Conservation (phyloP, 495 filamentous ascomycete genomes). For the Penicillium cinerascens region DNA sequence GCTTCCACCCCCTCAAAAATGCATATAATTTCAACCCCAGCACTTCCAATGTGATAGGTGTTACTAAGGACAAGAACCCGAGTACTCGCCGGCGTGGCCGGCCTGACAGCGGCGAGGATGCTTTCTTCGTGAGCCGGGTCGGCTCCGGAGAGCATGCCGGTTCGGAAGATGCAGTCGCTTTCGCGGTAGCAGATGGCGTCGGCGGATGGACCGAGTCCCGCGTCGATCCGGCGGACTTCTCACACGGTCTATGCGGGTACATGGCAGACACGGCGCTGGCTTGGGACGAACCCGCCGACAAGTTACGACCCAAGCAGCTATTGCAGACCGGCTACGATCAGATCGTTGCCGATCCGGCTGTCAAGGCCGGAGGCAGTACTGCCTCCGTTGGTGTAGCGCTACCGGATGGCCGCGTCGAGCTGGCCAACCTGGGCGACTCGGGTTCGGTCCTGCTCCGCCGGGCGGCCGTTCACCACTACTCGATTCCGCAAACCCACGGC, state of each 20-base stretch:
- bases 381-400: slow-evolving; percentile 75
- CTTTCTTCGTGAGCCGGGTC: slow-evolving; percentile 84
- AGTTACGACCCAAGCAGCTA: slow-evolving; percentile 63
- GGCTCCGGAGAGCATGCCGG: slow-evolving; percentile 34
- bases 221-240: slow-evolving; percentile 92
- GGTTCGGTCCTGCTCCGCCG: slow-evolving; percentile 82
- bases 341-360: slow-evolving; percentile 65
- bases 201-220: slow-evolving; percentile 90
- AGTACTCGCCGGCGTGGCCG: slow-evolving; percentile 39
- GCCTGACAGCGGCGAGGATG: slow-evolving; percentile 87
- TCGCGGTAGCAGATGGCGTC: slow-evolving; percentile 91
- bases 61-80: slow-evolving; percentile 36
- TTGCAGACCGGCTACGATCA: slow-evolving; percentile 79
- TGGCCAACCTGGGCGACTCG: slow-evolving; percentile 98
- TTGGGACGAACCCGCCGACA: slow-evolving; percentile 35
- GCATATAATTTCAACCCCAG: slow-evolving; percentile 73
- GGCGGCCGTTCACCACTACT: slow-evolving; percentile 78
- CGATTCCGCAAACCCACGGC: slow-evolving; percentile 85
- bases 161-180: slow-evolving; percentile 52
- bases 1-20: slow-evolving; percentile 66
- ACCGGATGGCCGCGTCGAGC: slow-evolving; percentile 67
- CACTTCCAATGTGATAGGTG: slow-evolving; percentile 47
- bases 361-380: slow-evolving; percentile 84
- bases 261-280: slow-evolving; percentile 73
- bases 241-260: slow-evolving; percentile 87